Conservation (phyloP, 805 yeast species). For the Zygotorulaspora danielsina region DNA sequence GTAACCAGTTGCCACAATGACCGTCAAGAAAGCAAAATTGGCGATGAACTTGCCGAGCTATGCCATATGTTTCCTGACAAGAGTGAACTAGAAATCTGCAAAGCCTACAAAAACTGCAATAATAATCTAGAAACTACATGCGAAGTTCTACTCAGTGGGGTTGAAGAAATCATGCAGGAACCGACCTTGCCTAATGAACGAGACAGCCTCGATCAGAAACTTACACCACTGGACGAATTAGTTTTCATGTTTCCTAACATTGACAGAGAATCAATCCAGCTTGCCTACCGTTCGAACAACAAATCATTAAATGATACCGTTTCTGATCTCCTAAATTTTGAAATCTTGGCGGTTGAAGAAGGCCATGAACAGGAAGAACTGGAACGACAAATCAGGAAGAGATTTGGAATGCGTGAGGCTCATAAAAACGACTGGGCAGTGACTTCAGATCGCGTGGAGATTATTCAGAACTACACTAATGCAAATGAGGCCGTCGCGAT, state of each 20-base stretch:
- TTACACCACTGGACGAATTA: slow-evolving; percentile 22
- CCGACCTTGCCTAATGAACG: no score
- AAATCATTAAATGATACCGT: slow-evolving; percentile 31
- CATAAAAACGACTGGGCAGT: slow-evolving; percentile 15
- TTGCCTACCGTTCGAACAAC: slow-evolving; percentile 30
- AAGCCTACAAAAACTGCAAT: slow-evolving; percentile 20
- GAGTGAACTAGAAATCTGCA: slow-evolving; percentile 7
- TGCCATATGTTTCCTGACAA: slow-evolving; percentile 25
- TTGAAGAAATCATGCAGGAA: no score
- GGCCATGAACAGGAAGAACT: slow-evolving; percentile 16
- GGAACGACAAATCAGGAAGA: slow-evolving; percentile 6
- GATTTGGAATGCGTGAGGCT: neutral
- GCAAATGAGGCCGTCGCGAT: slow-evolving; percentile 19
- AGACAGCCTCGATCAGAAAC: no score
- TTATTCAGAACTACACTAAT: slow-evolving; percentile 23
- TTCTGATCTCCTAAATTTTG: slow-evolving; percentile 19
- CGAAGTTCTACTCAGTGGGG: slow-evolving; percentile 22
- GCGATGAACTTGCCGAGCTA: slow-evolving; percentile 5
- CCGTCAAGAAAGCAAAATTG: neutral
- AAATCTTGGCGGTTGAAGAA: slow-evolving; percentile 16
- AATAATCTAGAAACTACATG: slow-evolving; percentile 25
- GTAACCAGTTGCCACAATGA: no score
- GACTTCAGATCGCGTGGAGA: slow-evolving; percentile 17
- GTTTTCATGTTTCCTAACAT: slow-evolving; percentile 46
- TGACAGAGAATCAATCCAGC: slow-evolving; percentile 31